Evolutionary conservation across 768 basidiomycete species (phyloP), one percentile per base, ranked within the genome.

Genomic region (Krasilnikovozyma curviuscula): DNA sequence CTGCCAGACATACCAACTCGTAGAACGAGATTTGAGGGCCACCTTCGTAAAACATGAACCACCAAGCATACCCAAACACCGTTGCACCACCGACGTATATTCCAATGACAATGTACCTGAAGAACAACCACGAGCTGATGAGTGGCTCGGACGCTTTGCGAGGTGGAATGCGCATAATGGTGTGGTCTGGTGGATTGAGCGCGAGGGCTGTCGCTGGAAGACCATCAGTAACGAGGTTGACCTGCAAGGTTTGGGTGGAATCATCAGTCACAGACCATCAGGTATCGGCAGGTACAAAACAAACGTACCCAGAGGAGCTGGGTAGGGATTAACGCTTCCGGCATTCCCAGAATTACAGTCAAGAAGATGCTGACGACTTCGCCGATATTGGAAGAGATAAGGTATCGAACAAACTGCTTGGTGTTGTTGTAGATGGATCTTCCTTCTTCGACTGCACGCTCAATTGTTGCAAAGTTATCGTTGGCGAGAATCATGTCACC

Each of bases 351-450:
- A 40, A 95, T 71, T 23, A 97, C 89, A 2, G 93, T 95, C 56
- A 97, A 68, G 72, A 98, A 98, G 66, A 98, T 98, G 64, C 83
- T 71, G 44, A 91, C 85, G 56, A 91, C 89, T 65, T 93, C 89
- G 47, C 89, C 89, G 61, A 93, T 93, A 70, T 93, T 95, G 50
- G 84, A 88, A 27, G 88, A 93, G 67, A 65, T 97, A 61, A 98
- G 79, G 69, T 97, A 98, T 59, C 91, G 81, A 66, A 98, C 95
- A 66, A 98, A 98, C 63, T 97, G 91, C 68, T 98, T 98, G 38
- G 89, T 97, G 68, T 98, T 98, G 68, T 95, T 95, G 67, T 95
- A 97, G 60, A 97, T 98, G 49, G 91, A 72, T 65, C 91, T 71
- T 57, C 91, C 91, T 68, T 98, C 91, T 65, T 97, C 91, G 38